Evolutionary conservation across 108 stramenopile genomes (phyloP), one percentile per base, ranked within the genome.

Genomic region (Nitzschia sp.): DNA sequence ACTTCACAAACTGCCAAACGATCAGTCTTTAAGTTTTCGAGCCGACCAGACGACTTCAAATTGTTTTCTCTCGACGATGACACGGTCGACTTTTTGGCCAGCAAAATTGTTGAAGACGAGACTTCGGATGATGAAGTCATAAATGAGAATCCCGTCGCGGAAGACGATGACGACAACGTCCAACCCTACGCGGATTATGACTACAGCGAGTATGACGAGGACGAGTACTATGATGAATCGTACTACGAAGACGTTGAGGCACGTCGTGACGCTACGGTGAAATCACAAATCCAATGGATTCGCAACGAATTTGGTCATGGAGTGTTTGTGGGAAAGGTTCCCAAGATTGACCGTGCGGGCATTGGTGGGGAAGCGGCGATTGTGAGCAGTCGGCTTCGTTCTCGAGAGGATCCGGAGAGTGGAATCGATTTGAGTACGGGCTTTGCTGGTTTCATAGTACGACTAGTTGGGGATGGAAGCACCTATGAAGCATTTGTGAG

Each of bases 1-100:
- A 81, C 89, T 26, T 75, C 80, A 21, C 90, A 91, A 68, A 85
- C 93, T 8, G 93, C 94, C 25, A 97, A 97, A 69, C 85, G 94
- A 57, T 87, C 91, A 45, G 69, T 97, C 34, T 97, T 97, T 77
- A 92, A 94, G 59, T 95, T 97, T 75, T 54, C 68, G 9, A 70
- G 76, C 26, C 54, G 85, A 8, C 74, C 81, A 9, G 86, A 83
- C 25, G 89, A 94, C 62, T 89, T 89, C 60, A 66, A 61, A 49
- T 66, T 94, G 58, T 94, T 94, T 79, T 67, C 83, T 24, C 68
- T 93, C 26, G 86, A 87, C 42, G 81, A 75, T 55, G 81, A 58
- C 25, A 59, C 57, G 2, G 36, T 70, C 6, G 69, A 76, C 51
- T 67, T 28, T 36, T 34, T 33, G 42, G 42, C 59, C 23, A 49